These are phyloP conservation scores for Candida gorgasii DNA, from an alignment of 805 yeast genomes.

Conservation along the genomic window DNA sequence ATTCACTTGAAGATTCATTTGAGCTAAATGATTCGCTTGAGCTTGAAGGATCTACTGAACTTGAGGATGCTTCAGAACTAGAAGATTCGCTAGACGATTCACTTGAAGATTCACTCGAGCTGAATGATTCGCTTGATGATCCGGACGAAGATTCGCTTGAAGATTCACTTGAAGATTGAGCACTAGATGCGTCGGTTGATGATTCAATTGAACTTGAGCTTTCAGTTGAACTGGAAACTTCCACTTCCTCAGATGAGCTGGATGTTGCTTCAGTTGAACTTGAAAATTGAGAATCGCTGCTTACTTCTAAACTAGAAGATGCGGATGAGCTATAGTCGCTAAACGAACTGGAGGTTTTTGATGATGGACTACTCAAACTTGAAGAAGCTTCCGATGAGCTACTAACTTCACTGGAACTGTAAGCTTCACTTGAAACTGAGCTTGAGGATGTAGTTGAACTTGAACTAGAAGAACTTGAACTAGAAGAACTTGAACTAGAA, in stretches of 20 bases:
- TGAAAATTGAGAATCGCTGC: too few species aligned
- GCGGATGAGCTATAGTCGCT: too few species aligned
- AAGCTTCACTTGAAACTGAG: conserved; percentile 5
- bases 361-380: too few species aligned
- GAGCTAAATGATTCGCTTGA: conserved; percentile 9
- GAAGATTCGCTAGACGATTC: background rate
- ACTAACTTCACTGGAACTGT: background rate
- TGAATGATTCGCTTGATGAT: background rate
- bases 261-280: background rate
- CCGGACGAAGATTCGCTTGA: conserved; percentile 1
- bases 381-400: background rate
- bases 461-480: background rate
- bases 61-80: background rate
- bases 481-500: conserved; percentile 1
- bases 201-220: background rate
- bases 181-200: background rate
- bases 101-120: background rate
- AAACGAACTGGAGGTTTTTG: too few species aligned
- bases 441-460: conserved; percentile 6
- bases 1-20: conserved; percentile 1
- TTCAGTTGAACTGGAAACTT: too few species aligned
- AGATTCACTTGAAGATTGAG: too few species aligned
- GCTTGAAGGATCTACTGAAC: background rate
- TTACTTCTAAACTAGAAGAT: too few species aligned
- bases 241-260: background rate